Evolutionary conservation across 495 filamentous ascomycete genomes (phyloP), one percentile per base, ranked within the genome.

Genomic region (Halenospora varia): DNA sequence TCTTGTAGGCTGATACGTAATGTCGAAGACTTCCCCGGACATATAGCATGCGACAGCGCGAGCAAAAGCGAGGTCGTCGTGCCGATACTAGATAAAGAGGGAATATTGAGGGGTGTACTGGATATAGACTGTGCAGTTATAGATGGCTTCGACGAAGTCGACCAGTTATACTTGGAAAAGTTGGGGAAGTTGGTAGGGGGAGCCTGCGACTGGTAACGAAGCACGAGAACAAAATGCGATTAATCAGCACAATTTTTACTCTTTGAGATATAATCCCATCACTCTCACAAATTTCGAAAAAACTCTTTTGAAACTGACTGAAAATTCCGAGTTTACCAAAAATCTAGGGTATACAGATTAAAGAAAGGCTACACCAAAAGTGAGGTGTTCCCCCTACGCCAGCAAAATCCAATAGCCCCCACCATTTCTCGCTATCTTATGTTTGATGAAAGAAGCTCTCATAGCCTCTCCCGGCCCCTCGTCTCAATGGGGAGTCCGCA

Each of bases 21-120:
- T 70, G 89, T 96, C 10, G 71, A 83, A 20, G 57, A 72, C 42
- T 96, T 96, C 67, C 87, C 89, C 2, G 92, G 89, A 2, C 92
- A 97, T 73, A 96, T 97, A 68, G 90, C 92, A 4, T 96, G 92
- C 66, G 92, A 96, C 71, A 81, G 79, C 10, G 87, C 82, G 56
- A 90, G 83, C 56, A 83, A 77, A 68, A 95, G 90, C 71, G 92
- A 97, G 77, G 90, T 97, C 69, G 92, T 96, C 3, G 90, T 96
- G 25, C 92, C 92, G 11, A 83, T 97, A 63, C 56, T 88, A 20
- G 73, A 77, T 18, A 66, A 59, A 13, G 29, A 35, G 13, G 56
- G 60, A 17, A 62, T 63, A 48, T 78, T 90, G n/a, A 87, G 94
- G 20, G 92, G 82, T 9, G 89, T 97, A 66, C 90, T 97, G 52